Evolutionary conservation across 306 rosid genomes (phyloP), one percentile per base, ranked within the genome.

Genomic region (Arachis stenosperma): DNA sequence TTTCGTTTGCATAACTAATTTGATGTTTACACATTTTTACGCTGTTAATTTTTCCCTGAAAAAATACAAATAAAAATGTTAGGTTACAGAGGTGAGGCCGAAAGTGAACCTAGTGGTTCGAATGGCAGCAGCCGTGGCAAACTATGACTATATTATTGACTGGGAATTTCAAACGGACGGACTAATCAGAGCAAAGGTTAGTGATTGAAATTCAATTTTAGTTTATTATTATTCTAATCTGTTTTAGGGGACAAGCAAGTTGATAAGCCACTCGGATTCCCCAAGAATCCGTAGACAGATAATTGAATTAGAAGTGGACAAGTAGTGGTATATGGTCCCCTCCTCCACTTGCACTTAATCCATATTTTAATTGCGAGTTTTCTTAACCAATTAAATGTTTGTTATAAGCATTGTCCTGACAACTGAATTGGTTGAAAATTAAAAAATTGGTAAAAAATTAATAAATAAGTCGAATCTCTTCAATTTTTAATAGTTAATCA

Each of bases 131-230:
- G 79, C 96, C 0, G 94, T 93, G n/a, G 97, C 96, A 2, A 93
- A 93, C 79, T 93, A 93, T 48, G 98, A 93, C 54, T 93, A 93
- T 12, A 93, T 93, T 29, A 77, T 89, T 12, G 98, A 93, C 47
- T 93, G 98, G 98, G 97, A 93, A 70, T 93, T 93, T 63, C 98
- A 90, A 82, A 87, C 94, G 0, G 98, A 90, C 64, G 98, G 98
- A 2, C 74, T 93, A 2, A 93, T 93, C 52, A 79, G 90, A 88
- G 65, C 86, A 50, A 93, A 86, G 96, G 98, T 93, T 47, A 39
- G 80, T 71, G n/a, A 22, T 30, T 6, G 48, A 58, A 70, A 65
- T 51, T 43, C 66, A 60, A 46, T 39, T 65, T 7, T 1, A 7
- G 44, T 53, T 76, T 13, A 46, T 30, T 13, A 46, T 30, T 6